Evolutionary conservation across 2,329 filamentous ascomycete species (phyloP).

Genomic region (Byssothecium circinans): DNA sequence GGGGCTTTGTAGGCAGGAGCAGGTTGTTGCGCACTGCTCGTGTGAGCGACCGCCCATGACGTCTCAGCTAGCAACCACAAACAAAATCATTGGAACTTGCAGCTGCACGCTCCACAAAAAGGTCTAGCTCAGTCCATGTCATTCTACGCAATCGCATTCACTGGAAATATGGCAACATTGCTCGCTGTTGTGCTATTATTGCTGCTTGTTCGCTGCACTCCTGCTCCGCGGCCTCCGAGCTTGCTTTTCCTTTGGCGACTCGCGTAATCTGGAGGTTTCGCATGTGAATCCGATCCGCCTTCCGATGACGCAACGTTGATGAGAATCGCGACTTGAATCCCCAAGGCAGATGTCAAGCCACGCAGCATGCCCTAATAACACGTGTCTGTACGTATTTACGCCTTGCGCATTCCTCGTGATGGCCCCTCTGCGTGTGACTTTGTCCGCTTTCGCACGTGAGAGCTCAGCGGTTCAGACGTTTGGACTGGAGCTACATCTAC

Average conservation of each 20-base stretch:
- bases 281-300: conserved; percentile 1
- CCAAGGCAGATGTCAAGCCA: too few relatives aligned
- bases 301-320: too few relatives aligned
- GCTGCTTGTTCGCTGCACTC: conserved; percentile 20
- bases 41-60: conserved; percentile 14
- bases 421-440: too few relatives aligned
- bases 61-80: conserved; percentile 12
- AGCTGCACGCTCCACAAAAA: conserved; percentile 9
- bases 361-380: too few relatives aligned
- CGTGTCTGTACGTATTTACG: too few relatives aligned
- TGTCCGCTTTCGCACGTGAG: too few relatives aligned
- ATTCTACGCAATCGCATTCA: neutral
- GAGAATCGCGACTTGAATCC: too few relatives aligned
- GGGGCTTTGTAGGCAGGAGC: conserved; percentile 9
- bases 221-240: neutral
- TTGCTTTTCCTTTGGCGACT: neutral
- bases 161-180: neutral
- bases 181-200: neutral
- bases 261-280: neutral
- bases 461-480: too few relatives aligned
- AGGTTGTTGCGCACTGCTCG: conserved; percentile 13
- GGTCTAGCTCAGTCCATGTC: conserved; percentile 5
- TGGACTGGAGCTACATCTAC: too few relatives aligned
- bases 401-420: too few relatives aligned
- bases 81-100: conserved; percentile 8